These are phyloP conservation scores for Tetrastigma voinierianum DNA, from an alignment of 164 flowering plant genomes.

Conservation along the genomic window DNA sequence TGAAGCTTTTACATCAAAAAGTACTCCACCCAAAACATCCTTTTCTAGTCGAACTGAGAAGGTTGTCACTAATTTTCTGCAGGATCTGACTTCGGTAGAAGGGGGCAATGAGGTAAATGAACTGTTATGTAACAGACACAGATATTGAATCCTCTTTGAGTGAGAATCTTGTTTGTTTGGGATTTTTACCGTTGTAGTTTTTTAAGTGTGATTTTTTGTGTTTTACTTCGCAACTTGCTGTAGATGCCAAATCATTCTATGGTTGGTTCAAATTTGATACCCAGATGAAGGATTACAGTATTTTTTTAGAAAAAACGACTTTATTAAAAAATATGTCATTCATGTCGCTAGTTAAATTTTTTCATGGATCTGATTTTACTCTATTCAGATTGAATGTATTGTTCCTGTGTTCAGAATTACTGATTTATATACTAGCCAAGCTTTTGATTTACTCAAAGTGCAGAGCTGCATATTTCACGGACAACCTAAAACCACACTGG, in stretches of 20 bases:
- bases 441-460: not conserved
- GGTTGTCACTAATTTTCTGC: constrained; percentile 58
- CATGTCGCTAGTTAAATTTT: not conserved
- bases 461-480: not conserved
- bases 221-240: no score
- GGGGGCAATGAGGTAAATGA: constrained; percentile 32
- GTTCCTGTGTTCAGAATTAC: not conserved
- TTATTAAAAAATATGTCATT: not conserved
- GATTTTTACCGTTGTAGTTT: not conserved
- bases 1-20: constrained; percentile 24
- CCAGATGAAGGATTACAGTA: no score
- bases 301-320: no score
- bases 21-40: constrained; percentile 27
- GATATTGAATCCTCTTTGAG: not conserved
- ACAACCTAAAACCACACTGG: not conserved
- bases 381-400: not conserved
- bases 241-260: no score
- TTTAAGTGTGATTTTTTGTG: no score
- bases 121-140: constrained; percentile 36
- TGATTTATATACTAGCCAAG: not conserved
- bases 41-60: constrained; percentile 59
- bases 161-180: not conserved
- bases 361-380: constrained; percentile 1
- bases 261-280: no score
- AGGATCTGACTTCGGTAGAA: constrained; percentile 49